phyloP scores from a whole-genome alignment of 345 rosid species.

The Boechera stricta region DNA sequence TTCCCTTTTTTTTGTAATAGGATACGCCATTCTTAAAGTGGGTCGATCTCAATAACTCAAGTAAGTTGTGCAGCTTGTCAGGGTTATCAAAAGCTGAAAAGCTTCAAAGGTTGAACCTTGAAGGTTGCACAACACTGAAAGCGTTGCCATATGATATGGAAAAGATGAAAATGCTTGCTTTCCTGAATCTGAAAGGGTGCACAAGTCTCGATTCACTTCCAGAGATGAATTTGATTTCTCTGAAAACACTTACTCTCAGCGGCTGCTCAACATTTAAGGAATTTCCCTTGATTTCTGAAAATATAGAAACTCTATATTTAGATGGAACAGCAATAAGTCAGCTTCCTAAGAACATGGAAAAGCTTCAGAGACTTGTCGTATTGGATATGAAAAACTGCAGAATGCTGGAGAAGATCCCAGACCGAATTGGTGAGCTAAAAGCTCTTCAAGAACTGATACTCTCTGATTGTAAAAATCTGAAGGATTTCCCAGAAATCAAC shows the following conservation, averaged over 20 bases:
- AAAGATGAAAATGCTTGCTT: slow-evolving; percentile 18
- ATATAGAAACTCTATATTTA: slow-evolving; percentile 17
- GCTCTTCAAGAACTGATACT: slow-evolving; percentile 34
- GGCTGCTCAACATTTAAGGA: slow-evolving; percentile 31
- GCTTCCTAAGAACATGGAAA: slow-evolving; percentile 12
- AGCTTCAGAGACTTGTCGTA: slow-evolving; percentile 22
- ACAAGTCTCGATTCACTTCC: slow-evolving; percentile 20
- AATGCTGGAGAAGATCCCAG: slow-evolving; percentile 10
- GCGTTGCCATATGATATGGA: neutral
- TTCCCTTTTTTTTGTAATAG: slow-evolving; percentile 8
- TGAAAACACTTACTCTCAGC: slow-evolving; percentile 30
- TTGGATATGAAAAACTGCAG: slow-evolving; percentile 32
- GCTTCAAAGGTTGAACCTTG: slow-evolving; percentile 36
- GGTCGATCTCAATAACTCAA: slow-evolving; percentile 35
- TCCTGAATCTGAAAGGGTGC: slow-evolving; percentile 36
- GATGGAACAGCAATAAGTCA: slow-evolving; percentile 34
- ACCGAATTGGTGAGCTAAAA: slow-evolving; percentile 1
- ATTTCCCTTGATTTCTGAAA: slow-evolving; percentile 31
- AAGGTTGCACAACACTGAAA: slow-evolving; percentile 33
- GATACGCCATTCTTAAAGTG: slow-evolving; percentile 12
- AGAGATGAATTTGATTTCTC: neutral
- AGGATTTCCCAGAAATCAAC: neutral
- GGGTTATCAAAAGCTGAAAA: slow-evolving; percentile 33
- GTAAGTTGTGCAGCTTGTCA: slow-evolving; percentile 28
- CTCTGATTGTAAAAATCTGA: slow-evolving; percentile 27